phyloP scores from a whole-genome alignment of 108 stramenopile genomes.

The Poteriospumella lacustris region DNA sequence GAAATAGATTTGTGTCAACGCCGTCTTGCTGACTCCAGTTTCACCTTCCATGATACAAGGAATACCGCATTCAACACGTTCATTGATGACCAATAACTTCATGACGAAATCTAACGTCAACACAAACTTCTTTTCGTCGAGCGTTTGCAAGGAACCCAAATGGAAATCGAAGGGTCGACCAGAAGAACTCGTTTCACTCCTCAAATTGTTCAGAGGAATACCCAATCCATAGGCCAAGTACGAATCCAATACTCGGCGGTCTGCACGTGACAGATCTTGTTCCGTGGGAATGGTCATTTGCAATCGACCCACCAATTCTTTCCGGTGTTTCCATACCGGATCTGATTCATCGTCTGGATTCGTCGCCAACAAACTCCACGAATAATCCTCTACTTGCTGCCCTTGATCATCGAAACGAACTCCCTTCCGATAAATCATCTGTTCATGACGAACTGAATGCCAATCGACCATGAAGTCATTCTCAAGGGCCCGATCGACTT shows the following conservation, averaged over 20 bases:
- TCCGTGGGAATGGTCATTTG: neutral
- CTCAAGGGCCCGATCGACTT: conserved; percentile 2
- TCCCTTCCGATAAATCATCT: neutral
- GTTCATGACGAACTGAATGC: neutral
- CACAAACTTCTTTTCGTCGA: conserved; percentile 5
- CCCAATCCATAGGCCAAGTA: neutral
- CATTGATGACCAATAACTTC: conserved; percentile 5
- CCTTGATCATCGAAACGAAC: neutral
- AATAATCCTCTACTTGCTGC: neutral
- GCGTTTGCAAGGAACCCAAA: neutral
- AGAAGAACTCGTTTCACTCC: neutral
- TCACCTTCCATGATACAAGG: conserved; percentile 24
- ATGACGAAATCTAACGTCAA: conserved; percentile 12
- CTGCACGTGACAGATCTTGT: neutral
- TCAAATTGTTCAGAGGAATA: neutral
- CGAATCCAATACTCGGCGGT: neutral
- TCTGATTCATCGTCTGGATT: neutral
- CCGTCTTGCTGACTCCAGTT: conserved; percentile 19
- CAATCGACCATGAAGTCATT: neutral
- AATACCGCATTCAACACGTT: conserved; percentile 8
- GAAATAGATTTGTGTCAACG: neutral
- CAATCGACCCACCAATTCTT: neutral
- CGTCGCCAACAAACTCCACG: conserved; percentile 2
- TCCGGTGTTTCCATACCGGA: neutral
- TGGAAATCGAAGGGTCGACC: conserved; percentile 12